phyloP scores from a whole-genome alignment of 192 early-diverging fungal genomes.

The Polychytrium aggregatum region DNA sequence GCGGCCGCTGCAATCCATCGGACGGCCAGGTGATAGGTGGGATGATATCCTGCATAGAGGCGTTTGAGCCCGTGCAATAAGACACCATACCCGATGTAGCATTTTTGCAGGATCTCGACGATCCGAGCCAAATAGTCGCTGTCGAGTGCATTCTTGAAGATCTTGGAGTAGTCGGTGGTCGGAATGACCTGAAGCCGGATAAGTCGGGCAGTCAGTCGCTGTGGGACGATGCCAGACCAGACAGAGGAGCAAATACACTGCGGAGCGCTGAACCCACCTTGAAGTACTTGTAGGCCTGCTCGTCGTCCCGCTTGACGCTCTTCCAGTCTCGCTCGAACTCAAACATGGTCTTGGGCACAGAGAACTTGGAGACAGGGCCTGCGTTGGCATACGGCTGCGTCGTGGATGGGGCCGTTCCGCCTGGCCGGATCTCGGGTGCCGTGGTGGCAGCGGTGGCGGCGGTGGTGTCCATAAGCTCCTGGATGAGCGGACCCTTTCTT shows the following conservation, averaged over 20 bases:
- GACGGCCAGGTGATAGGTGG: neutral
- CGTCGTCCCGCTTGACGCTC: constrained; percentile 32
- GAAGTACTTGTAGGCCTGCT: constrained; percentile 42
- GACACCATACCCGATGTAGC: constrained; percentile 3
- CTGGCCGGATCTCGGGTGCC: neutral
- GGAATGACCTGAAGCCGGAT: constrained; percentile 10
- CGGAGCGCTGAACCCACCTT: constrained; percentile 32
- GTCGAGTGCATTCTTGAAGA: constrained; percentile 41
- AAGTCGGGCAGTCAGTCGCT: neutral
- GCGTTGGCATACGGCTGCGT: neutral
- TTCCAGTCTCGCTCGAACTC: constrained; percentile 71
- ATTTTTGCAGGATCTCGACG: constrained; percentile 11
- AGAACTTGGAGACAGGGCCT: constrained; percentile 8
- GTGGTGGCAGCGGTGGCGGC: neutral
- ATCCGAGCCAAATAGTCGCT: constrained; percentile 21
- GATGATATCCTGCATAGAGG: constrained; percentile 1
- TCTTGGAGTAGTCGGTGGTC: constrained; percentile 7
- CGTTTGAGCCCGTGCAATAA: constrained; percentile 1
- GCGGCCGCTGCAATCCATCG: too few relatives aligned
- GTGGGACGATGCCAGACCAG: too few relatives aligned
- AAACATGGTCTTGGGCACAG: constrained; percentile 39
- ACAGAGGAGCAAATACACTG: neutral
- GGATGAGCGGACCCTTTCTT: too few relatives aligned
- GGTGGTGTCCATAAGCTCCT: neutral
- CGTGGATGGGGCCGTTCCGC: neutral